Percentiles rank a stretch among this genome's conserved stretches.
phyloP scores from a whole-genome alignment of 352 stramenopile species.

The Phytophthora pseudosyringae region DNA sequence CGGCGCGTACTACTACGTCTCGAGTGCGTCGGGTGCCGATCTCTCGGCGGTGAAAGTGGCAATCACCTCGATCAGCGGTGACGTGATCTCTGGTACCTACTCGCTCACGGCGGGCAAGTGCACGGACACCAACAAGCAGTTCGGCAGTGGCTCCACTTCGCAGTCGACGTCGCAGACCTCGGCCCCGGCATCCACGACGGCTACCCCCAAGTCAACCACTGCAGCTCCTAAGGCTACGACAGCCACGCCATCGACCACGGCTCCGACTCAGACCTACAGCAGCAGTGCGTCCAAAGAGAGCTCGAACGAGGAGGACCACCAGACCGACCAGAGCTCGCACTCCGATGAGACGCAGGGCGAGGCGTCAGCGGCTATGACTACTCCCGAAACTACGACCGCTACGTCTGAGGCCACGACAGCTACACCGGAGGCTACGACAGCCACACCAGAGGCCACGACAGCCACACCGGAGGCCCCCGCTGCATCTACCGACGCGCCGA shows the following conservation, averaged over 20 bases:
- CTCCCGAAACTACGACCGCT: conserved; percentile 5
- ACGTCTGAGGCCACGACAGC: not conserved
- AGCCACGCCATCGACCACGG: conserved; percentile 23
- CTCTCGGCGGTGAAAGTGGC: conserved; percentile 50
- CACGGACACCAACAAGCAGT: conserved; percentile 42
- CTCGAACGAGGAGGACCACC: conserved; percentile 1
- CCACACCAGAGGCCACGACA: conserved; percentile 7
- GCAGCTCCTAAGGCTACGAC: conserved; percentile 8
- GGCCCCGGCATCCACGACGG: not conserved
- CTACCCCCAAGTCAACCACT: conserved; percentile 1
- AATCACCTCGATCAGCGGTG: conserved; percentile 61
- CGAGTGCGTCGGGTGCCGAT: conserved; percentile 34
- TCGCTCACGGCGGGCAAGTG: conserved; percentile 46
- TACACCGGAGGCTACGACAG: conserved; percentile 4
- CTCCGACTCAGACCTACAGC: conserved; percentile 22
- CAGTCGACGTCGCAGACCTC: conserved; percentile 13
- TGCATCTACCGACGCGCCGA: conserved; percentile 9
- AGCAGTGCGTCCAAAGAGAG: conserved; percentile 17
- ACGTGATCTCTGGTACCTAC: conserved; percentile 63
- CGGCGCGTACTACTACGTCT: conserved; percentile 74
- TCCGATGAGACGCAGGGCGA: conserved; percentile 1
- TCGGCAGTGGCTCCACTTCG: conserved; percentile 22
- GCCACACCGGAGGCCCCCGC: conserved; percentile 4
- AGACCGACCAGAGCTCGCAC: conserved; percentile 14
- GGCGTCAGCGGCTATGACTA: not conserved